A percentile compares a stretch with the other conserved stretches of the same genome.
phyloP scores from a whole-genome alignment of 192 early-diverging fungal species.

The Umbelopsis ramanniana region DNA sequence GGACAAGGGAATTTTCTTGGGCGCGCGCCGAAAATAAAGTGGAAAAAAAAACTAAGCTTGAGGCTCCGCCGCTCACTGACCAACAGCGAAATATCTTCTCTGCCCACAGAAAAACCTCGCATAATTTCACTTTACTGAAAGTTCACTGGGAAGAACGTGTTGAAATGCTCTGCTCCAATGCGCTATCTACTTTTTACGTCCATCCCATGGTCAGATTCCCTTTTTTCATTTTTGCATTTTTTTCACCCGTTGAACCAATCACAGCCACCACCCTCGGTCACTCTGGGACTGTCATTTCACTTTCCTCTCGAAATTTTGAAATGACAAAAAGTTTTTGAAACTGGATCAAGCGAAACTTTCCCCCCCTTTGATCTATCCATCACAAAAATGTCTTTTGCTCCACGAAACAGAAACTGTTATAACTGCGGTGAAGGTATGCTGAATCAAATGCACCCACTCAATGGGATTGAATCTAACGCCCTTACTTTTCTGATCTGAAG shows the following conservation, averaged over 20 bases:
- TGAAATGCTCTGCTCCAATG: too few relatives aligned
- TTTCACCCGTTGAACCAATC: background rate
- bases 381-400: conserved; percentile 6
- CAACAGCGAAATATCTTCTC: background rate
- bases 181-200: too few relatives aligned
- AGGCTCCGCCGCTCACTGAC: background rate
- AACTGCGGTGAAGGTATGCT: conserved; percentile 6
- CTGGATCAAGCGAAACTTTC: background rate
- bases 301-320: background rate
- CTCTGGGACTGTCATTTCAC: background rate
- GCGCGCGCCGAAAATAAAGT: too few relatives aligned
- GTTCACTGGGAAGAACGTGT: background rate
- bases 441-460: background rate
- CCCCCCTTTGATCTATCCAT: background rate
- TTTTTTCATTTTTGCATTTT: too few relatives aligned
- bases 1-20: too few relatives aligned
- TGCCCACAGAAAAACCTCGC: background rate
- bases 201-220: too few relatives aligned
- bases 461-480: background rate
- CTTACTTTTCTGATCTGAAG: conserved; percentile 11
- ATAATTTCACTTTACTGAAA: background rate
- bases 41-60: background rate
- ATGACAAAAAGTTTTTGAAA: background rate
- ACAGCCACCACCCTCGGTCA: background rate
- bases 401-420: conserved; percentile 1